phyloP scores from a whole-genome alignment of 805 yeast species.

The Cyberlindnera lachancei region DNA sequence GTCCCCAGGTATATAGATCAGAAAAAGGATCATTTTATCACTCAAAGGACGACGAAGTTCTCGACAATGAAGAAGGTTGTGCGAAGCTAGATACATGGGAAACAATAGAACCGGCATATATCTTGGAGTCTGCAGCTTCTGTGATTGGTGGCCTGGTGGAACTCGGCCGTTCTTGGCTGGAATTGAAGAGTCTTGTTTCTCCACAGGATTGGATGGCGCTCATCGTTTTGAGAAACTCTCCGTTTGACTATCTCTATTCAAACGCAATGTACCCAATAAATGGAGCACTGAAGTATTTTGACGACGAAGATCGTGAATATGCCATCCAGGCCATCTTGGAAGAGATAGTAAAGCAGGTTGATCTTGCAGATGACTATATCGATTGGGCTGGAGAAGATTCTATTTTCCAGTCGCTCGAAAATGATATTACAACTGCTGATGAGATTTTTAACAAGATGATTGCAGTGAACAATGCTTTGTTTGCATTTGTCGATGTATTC shows the following conservation, averaged over 20 bases:
- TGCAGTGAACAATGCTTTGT: conserved; percentile 35
- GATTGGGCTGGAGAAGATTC: conserved; percentile 17
- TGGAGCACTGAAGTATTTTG: conserved; percentile 48
- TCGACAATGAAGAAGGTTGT: conserved; percentile 34
- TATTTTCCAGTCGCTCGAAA: conserved; percentile 20
- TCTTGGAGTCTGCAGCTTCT: conserved; percentile 39
- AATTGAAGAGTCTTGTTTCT: conserved; percentile 24
- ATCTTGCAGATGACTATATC: conserved; percentile 23
- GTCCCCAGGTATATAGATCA: conserved; percentile 38
- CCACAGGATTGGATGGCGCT: conserved; percentile 41
- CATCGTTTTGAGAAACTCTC: conserved; percentile 43
- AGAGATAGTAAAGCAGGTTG: conserved; percentile 26
- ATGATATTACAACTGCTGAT: conserved; percentile 13
- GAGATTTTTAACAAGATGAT: conserved; percentile 26
- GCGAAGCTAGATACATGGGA: conserved; percentile 47
- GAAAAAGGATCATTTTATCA: conserved; percentile 33
- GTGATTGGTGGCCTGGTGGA: conserved; percentile 44
- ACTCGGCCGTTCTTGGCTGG: conserved; percentile 28
- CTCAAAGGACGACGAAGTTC: conserved; percentile 32
- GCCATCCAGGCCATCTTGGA: conserved; percentile 31
- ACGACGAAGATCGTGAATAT: conserved; percentile 45
- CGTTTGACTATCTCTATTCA: conserved; percentile 55
- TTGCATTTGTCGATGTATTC: conserved; percentile 48
- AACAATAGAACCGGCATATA: conserved; percentile 32
- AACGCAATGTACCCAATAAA: conserved; percentile 45